Evolutionary conservation across 2,329 filamentous ascomycete species (phyloP).

Genomic region (Lasiodiplodia hormozganensis): DNA sequence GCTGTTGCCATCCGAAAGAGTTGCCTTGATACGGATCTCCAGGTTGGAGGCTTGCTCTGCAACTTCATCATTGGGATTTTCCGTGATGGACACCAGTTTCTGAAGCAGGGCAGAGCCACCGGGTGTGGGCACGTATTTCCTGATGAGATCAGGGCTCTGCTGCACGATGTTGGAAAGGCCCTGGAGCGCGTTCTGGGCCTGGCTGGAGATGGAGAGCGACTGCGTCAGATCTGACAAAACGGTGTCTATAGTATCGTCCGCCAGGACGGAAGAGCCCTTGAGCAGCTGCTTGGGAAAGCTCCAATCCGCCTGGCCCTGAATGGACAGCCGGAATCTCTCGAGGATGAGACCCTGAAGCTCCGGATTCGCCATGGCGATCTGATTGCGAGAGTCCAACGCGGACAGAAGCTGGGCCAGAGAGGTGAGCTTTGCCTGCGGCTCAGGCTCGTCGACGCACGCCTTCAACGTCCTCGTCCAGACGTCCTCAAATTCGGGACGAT

Average conservation of each 20-base stretch:
- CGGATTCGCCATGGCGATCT: constrained; percentile 43
- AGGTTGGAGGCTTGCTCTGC: constrained; percentile 51
- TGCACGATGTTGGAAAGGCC: constrained; percentile 55
- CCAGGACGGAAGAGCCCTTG: constrained; percentile 42
- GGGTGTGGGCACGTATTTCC: constrained; percentile 51
- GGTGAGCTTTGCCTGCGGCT: constrained; percentile 39
- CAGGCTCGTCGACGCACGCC: constrained; percentile 36
- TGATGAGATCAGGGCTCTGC: constrained; percentile 49
- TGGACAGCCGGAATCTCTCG: constrained; percentile 39
- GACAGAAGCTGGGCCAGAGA: constrained; percentile 44
- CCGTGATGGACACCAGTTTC: constrained; percentile 60
- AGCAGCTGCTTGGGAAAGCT: constrained; percentile 46
- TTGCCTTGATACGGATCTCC: constrained; percentile 45
- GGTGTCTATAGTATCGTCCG: constrained; percentile 45
- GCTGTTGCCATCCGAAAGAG: constrained; percentile 42
- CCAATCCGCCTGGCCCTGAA: constrained; percentile 45
- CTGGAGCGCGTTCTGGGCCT: constrained; percentile 47
- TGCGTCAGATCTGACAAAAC: constrained; percentile 48
- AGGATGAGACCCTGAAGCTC: constrained; percentile 47
- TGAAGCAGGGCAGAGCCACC: constrained; percentile 60
- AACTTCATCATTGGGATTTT: constrained; percentile 60
- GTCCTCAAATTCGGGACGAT: constrained; percentile 39
- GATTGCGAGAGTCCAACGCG: constrained; percentile 46
- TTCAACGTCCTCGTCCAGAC: constrained; percentile 44
- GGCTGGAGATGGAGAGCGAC: constrained; percentile 46